Conservation (phyloP, 2,329 filamentous ascomycete genomes). For the Fusarium hostae region DNA sequence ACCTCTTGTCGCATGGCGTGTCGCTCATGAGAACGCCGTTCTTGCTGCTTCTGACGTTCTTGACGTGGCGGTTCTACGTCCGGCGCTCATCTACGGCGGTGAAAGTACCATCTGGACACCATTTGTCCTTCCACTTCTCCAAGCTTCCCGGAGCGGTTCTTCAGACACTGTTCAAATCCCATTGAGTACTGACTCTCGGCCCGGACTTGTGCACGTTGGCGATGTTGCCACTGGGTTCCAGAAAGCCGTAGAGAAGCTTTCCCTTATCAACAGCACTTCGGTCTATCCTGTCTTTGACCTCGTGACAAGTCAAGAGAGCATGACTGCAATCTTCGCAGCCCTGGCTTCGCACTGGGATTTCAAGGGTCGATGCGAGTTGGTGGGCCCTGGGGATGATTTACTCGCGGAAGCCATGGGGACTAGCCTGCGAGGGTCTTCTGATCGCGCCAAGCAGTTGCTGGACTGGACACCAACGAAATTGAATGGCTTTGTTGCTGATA, state of each 20-base stretch:
- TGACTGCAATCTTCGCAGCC: fast-evolving
- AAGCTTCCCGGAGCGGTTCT: fast-evolving
- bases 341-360: fast-evolving
- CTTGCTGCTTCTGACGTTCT: neutral
- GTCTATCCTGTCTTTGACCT: neutral
- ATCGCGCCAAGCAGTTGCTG: neutral
- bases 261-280: neutral
- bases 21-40: neutral
- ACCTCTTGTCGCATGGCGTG: fast-evolving
- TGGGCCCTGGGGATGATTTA: neutral
- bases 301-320: neutral
- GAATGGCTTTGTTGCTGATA: fast-evolving
- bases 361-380: neutral
- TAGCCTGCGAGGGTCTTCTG: neutral
- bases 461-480: fast-evolving
- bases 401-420: neutral
- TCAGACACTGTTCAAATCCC: neutral
- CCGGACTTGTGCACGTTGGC: neutral
- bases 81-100: neutral
- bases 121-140: neutral
- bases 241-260: neutral
- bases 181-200: neutral
- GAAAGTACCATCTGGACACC: neutral
- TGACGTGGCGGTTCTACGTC: neutral
- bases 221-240: neutral